Conservation (phyloP, 495 filamentous ascomycete species). For the Achaetomiella virescens region DNA sequence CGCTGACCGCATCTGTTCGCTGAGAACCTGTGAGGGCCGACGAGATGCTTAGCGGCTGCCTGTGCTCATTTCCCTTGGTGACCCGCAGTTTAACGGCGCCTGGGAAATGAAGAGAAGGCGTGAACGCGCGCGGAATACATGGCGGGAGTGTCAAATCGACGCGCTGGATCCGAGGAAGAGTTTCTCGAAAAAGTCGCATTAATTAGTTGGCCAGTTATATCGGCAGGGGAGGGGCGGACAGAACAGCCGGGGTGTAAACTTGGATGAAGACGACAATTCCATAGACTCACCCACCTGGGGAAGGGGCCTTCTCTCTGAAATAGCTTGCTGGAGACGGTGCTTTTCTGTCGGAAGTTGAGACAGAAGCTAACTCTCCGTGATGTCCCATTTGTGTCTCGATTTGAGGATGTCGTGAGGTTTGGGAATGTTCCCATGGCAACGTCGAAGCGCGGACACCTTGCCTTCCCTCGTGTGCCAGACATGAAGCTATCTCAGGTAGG, state of each 20-base stretch:
- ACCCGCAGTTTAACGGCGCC: constrained; percentile 13
- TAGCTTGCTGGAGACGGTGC: too few species aligned
- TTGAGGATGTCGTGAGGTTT: too few species aligned
- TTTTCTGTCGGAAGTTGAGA: too few species aligned
- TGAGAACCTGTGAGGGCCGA: not conserved
- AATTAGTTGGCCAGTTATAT: constrained; percentile 2
- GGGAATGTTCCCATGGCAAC: too few species aligned
- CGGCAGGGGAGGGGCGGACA: constrained; percentile 7
- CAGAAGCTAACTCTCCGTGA: too few species aligned
- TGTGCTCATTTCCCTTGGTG: not conserved
- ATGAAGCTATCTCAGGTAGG: too few species aligned
- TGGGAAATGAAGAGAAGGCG: constrained; percentile 17
- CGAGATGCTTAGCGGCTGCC: not conserved
- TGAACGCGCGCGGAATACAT: not conserved
- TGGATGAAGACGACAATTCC: too few species aligned
- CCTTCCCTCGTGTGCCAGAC: too few species aligned
- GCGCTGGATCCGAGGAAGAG: constrained; percentile 7
- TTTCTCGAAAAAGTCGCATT: constrained; percentile 1
- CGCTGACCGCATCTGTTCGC: not conserved
- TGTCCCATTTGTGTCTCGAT: too few species aligned
- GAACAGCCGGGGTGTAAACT: not conserved
- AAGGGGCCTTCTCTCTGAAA: too few species aligned
- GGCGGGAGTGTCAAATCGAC: constrained; percentile 15
- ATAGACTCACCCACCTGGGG: too few species aligned
- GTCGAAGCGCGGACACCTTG: too few species aligned